These are phyloP conservation scores for Ophiobolus disseminans DNA, from an alignment of 2,329 filamentous ascomycete genomes.

Conservation along the genomic window DNA sequence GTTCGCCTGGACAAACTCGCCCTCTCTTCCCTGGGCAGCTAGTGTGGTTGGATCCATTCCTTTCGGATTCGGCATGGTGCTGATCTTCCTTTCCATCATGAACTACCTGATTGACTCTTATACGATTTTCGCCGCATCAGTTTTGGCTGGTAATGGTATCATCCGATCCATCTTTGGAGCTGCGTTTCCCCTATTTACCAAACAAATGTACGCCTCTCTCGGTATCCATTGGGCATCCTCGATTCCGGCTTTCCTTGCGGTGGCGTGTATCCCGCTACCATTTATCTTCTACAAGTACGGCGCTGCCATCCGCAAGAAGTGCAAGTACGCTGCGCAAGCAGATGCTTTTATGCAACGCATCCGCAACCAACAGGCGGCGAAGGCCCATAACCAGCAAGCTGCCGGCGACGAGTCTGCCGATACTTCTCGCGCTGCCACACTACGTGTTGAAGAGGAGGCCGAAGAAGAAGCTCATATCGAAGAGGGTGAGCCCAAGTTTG, in stretches of 20 bases:
- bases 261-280: conserved; percentile 75
- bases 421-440: conserved; percentile 34
- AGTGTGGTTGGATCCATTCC: conserved; percentile 59
- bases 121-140: conserved; percentile 78
- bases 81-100: conserved; percentile 67
- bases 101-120: conserved; percentile 58
- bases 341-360: conserved; percentile 64
- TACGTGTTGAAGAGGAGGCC: conserved; percentile 30
- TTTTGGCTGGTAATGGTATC: conserved; percentile 79
- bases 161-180: conserved; percentile 79
- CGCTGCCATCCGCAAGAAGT: conserved; percentile 66
- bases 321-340: conserved; percentile 73
- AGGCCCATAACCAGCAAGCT: conserved; percentile 15
- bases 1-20: conserved; percentile 56
- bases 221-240: conserved; percentile 78
- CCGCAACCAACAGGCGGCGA: conserved; percentile 41
- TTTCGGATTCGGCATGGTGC: conserved; percentile 66
- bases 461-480: conserved; percentile 38
- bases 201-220: conserved; percentile 62
- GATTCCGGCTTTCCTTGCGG: conserved; percentile 75
- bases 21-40: conserved; percentile 64
- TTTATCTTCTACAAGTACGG: conserved; percentile 80
- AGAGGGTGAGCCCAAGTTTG: conserved; percentile 42
- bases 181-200: conserved; percentile 79
- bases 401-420: conserved; percentile 21